These are phyloP conservation scores for Bauhinia variegata DNA, from an alignment of 306 rosid species.

Conservation along the genomic window DNA sequence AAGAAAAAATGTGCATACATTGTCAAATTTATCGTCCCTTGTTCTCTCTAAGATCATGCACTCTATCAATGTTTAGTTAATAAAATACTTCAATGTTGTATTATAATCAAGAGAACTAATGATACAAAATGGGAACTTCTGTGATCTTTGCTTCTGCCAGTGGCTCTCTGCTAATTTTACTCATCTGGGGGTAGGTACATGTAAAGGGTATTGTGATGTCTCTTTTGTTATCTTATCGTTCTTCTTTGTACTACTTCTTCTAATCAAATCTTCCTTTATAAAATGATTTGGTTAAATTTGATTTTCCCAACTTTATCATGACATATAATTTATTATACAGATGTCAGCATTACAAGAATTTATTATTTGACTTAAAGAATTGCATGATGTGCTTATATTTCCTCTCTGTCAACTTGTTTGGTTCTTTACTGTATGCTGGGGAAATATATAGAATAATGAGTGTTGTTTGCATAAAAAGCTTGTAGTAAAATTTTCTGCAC, in stretches of 20 bases:
- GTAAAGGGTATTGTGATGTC: slow-evolving; percentile 16
- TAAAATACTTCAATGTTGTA: not conserved
- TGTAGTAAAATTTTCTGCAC: slow-evolving; percentile 36
- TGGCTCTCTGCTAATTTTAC: not conserved
- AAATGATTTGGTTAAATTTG: slow-evolving; percentile 3
- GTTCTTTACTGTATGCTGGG: slow-evolving; percentile 10
- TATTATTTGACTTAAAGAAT: slow-evolving; percentile 16
- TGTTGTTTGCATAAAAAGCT: slow-evolving; percentile 24
- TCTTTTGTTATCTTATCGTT: not conserved
- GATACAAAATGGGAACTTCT: no score
- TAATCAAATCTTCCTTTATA: no score
- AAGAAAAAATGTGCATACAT: not conserved
- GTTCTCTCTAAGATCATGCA: not conserved
- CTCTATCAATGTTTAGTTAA: not conserved
- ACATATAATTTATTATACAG: no score
- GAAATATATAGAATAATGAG: not conserved
- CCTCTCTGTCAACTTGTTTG: slow-evolving; percentile 20
- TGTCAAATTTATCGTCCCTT: not conserved
- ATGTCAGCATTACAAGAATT: slow-evolving; percentile 5
- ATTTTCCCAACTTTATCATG: not conserved
- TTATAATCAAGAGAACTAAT: not conserved
- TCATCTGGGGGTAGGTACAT: not conserved
- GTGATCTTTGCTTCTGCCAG: slow-evolving; percentile 7
- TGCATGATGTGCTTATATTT: slow-evolving; percentile 7
- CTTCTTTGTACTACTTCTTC: no score